Percentiles rank a stretch among this genome's conserved stretches.
Conservation (phyloP, 495 filamentous ascomycete genomes). For the Penicillium antarcticum region DNA sequence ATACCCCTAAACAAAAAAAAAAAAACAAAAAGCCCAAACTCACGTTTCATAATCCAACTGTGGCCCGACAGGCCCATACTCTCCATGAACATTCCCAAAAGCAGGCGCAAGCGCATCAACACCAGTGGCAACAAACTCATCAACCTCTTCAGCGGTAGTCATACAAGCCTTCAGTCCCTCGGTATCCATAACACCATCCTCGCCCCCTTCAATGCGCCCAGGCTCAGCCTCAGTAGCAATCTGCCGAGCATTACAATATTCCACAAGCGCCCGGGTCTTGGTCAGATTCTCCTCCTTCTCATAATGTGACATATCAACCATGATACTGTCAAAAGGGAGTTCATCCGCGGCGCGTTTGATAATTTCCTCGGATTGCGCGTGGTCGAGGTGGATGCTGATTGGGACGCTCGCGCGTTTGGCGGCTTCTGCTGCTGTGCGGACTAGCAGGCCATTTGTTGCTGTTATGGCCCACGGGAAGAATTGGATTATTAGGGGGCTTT, state of each 20-base stretch:
- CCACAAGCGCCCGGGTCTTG: slow-evolving; percentile 59
- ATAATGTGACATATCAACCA: slow-evolving; percentile 73
- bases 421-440: slow-evolving; percentile 55
- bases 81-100: slow-evolving; percentile 76
- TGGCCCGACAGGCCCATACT: slow-evolving; percentile 64
- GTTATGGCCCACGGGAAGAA: slow-evolving; percentile 76
- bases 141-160: slow-evolving; percentile 66
- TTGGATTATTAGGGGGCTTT: slow-evolving; percentile 67
- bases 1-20: too few relatives aligned
- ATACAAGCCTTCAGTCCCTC: slow-evolving; percentile 62
- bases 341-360: slow-evolving; percentile 55
- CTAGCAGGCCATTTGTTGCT: slow-evolving; percentile 55
- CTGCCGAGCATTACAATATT: slow-evolving; percentile 63
- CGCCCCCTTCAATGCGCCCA: slow-evolving; percentile 71
- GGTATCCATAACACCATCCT: slow-evolving; percentile 72
- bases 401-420: slow-evolving; percentile 57
- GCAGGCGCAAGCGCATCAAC: slow-evolving; percentile 73
- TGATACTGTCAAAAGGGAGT: slow-evolving; percentile 66
- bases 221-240: slow-evolving; percentile 73
- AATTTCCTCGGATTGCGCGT: slow-evolving; percentile 60
- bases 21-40: not conserved
- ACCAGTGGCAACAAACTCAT: slow-evolving; percentile 66
- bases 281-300: slow-evolving; percentile 70
- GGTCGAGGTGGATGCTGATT: slow-evolving; percentile 66
- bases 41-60: slow-evolving; percentile 61